Conservation (phyloP, 768 basidiomycete genomes). For the Tulasnella sp. region DNA sequence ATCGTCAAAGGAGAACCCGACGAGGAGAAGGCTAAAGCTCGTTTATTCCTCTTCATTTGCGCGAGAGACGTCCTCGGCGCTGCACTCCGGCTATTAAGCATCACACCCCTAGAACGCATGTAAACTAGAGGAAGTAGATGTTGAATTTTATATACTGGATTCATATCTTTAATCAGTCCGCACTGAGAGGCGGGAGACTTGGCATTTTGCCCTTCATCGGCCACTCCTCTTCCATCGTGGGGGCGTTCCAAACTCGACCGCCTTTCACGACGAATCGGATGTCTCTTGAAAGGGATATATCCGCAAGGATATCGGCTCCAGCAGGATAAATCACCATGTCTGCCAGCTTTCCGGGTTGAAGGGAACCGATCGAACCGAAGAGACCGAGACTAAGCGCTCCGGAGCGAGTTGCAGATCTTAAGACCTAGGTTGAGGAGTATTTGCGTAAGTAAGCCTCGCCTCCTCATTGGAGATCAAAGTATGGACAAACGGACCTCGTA, state of each 20-base stretch:
- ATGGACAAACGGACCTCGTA: constrained; percentile 47
- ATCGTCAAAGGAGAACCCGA: constrained; percentile 68
- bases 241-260: constrained; percentile 59
- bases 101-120: constrained; percentile 90
- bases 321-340: constrained; percentile 58
- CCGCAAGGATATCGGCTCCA: constrained; percentile 45
- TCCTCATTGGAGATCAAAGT: neutral
- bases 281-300: constrained; percentile 38
- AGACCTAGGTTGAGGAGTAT: constrained; percentile 42
- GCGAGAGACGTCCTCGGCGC: constrained; percentile 83
- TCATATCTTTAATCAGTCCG: neutral
- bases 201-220: constrained; percentile 47
- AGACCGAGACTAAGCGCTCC: constrained; percentile 58
- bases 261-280: constrained; percentile 49
- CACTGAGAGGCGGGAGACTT: neutral
- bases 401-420: constrained; percentile 55
- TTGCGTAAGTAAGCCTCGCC: too few relatives aligned
- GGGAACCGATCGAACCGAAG: constrained; percentile 46
- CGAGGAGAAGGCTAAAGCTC: constrained; percentile 71
- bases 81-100: constrained; percentile 77
- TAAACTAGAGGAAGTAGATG: constrained; percentile 25
- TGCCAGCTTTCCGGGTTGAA: constrained; percentile 55
- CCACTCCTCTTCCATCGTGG: constrained; percentile 58
- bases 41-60: constrained; percentile 79
- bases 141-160: neutral